Evolutionary conservation across 805 yeast species (phyloP).

Genomic region (Starmera quercuum): DNA sequence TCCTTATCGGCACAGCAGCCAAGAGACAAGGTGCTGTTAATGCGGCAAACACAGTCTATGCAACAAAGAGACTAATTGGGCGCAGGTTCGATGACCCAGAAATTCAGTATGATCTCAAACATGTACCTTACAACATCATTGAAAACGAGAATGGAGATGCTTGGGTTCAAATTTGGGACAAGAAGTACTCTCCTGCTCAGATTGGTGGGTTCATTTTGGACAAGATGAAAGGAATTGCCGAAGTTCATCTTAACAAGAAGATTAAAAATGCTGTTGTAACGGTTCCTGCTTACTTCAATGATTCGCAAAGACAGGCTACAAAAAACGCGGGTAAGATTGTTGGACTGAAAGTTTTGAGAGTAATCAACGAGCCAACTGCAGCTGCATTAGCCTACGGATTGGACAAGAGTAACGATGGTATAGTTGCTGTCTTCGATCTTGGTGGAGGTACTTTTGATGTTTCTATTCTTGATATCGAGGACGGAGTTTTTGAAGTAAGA

Average conservation of each 20-base stretch:
- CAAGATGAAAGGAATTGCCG: constrained; percentile 58
- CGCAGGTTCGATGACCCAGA: constrained; percentile 61
- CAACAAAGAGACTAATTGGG: constrained; percentile 78
- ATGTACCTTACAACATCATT: constrained; percentile 57
- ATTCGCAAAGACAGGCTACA: constrained; percentile 75
- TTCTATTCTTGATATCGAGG: constrained; percentile 67
- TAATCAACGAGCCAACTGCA: constrained; percentile 78
- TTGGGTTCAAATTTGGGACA: constrained; percentile 39
- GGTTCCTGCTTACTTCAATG: constrained; percentile 80
- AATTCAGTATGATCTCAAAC: constrained; percentile 57
- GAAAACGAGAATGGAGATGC: constrained; percentile 61
- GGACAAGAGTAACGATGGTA: constrained; percentile 38
- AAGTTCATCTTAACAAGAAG: constrained; percentile 35
- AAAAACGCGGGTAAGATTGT: constrained; percentile 67
- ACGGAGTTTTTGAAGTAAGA: constrained; percentile 71
- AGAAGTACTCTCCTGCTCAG: constrained; percentile 58
- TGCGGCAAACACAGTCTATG: constrained; percentile 72
- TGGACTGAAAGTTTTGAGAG: constrained; percentile 66
- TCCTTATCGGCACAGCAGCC: constrained; percentile 62
- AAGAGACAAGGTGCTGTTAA: constrained; percentile 72
- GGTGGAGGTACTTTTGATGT: constrained; percentile 85
- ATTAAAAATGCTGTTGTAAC: constrained; percentile 70
- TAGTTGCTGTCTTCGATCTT: constrained; percentile 51
- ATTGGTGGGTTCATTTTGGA: constrained; percentile 59
- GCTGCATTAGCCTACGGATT: constrained; percentile 80